These are phyloP conservation scores for Monosporozyma siamensis DNA, from an alignment of 805 yeast genomes.

Conservation along the genomic window DNA sequence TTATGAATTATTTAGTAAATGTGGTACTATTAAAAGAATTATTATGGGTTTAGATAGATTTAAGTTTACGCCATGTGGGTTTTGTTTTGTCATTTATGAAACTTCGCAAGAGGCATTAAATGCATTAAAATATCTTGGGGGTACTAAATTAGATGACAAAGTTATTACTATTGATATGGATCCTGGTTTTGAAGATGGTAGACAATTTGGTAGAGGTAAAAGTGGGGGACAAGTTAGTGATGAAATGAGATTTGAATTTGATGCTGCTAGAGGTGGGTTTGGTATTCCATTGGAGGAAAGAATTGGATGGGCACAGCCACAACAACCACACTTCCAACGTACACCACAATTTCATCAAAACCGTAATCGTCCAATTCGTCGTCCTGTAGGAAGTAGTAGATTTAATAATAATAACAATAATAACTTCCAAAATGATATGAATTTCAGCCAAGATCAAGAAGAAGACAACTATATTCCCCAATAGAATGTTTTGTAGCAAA, in stretches of 20 bases:
- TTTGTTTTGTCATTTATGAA: conserved; percentile 81
- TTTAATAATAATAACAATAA: background rate
- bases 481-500: too few relatives aligned
- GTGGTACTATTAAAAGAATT: conserved; percentile 69
- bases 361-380: background rate
- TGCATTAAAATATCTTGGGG: conserved; percentile 73
- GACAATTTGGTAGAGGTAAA: conserved; percentile 91
- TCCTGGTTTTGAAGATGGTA: conserved; percentile 91
- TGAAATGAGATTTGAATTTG: conserved; percentile 46
- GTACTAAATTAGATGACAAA: conserved; percentile 77
- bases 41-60: conserved; percentile 93
- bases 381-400: conserved; percentile 1
- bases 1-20: conserved; percentile 73
- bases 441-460: conserved; percentile 10
- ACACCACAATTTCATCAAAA: background rate
- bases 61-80: conserved; percentile 91
- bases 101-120: conserved; percentile 62
- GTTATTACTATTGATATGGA: conserved; percentile 81
- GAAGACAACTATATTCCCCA: conserved; percentile 23
- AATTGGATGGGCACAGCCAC: conserved; percentile 12
- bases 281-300: conserved; percentile 33
- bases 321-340: conserved; percentile 9
- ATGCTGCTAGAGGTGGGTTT: conserved; percentile 40
- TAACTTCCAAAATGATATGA: background rate
- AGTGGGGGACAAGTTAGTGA: conserved; percentile 88